Conservation (phyloP, 2,329 filamentous ascomycete genomes). For the Metarhizium robertsii region DNA sequence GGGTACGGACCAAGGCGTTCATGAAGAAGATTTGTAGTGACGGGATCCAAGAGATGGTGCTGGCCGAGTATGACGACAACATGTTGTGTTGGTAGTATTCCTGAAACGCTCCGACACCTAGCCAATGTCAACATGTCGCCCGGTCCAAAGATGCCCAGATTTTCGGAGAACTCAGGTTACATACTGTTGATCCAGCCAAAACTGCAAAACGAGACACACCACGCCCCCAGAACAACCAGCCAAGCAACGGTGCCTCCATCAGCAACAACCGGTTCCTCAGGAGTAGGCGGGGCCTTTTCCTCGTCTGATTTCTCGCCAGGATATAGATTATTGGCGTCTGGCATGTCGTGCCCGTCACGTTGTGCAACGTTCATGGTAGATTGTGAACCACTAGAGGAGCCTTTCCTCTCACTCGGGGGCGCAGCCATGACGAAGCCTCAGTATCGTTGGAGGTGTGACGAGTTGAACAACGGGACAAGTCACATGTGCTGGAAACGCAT, state of each 20-base stretch:
- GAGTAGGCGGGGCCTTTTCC: neutral
- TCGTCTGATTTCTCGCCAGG: neutral
- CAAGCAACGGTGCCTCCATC: conserved; percentile 18
- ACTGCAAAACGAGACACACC: conserved; percentile 21
- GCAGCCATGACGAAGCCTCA: neutral
- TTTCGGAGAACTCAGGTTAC: neutral
- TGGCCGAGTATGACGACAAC: conserved; percentile 33
- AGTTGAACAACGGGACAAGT: neutral
- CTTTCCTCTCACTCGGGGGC: neutral
- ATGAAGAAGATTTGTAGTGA: conserved; percentile 43
- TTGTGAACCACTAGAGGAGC: neutral
- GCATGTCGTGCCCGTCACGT: neutral
- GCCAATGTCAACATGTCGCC: neutral
- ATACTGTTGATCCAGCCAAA: conserved; percentile 21
- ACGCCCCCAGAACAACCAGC: conserved; percentile 20
- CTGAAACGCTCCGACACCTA: conserved; percentile 38
- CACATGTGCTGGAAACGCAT: no score
- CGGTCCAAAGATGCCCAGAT: neutral
- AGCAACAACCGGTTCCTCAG: conserved; percentile 5
- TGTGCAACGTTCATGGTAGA: neutral
- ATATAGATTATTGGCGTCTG: neutral
- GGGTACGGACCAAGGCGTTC: conserved; percentile 22
- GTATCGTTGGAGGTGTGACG: neutral
- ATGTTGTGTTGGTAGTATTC: conserved; percentile 38
- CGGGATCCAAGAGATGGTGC: conserved; percentile 46